Evolutionary conservation across 2,329 filamentous ascomycete species (phyloP).

Genomic region (Aspergillus hortae): DNA sequence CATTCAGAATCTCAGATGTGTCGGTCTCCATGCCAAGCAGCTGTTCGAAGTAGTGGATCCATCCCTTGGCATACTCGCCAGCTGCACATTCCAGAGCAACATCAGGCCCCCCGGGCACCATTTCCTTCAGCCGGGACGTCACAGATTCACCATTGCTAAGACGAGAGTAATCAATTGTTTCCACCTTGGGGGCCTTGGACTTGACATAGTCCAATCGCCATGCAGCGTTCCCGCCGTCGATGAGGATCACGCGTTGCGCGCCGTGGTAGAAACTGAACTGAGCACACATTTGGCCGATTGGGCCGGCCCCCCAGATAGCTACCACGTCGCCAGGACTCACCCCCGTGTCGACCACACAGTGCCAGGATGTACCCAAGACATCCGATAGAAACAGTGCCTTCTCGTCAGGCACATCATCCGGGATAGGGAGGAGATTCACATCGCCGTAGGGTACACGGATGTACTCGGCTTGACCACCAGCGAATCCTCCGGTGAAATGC

Average conservation of each 20-base stretch:
- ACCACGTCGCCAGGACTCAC: conserved; percentile 75
- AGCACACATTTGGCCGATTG: conserved; percentile 76
- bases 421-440: conserved; percentile 75
- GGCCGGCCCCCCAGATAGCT: conserved; percentile 82
- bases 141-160: conserved; percentile 62
- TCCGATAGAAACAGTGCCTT: conserved; percentile 79
- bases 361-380: conserved; percentile 74
- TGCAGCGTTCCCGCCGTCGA: conserved; percentile 64
- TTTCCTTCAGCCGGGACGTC: conserved; percentile 67
- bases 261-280: conserved; percentile 67
- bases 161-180: conserved; percentile 66
- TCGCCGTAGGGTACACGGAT: conserved; percentile 77
- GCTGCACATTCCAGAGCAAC: conserved; percentile 67
- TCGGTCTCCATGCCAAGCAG: conserved; percentile 73
- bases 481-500: conserved; percentile 78
- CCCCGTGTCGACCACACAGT: conserved; percentile 77
- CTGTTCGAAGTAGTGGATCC: conserved; percentile 59
- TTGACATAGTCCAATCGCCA: conserved; percentile 68
- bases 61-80: conserved; percentile 61
- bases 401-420: conserved; percentile 77
- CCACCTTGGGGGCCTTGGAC: conserved; percentile 61
- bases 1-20: conserved; percentile 63
- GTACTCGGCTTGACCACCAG: conserved; percentile 84
- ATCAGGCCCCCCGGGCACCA: conserved; percentile 71
- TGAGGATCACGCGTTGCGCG: conserved; percentile 70